A percentile compares a stretch with the other conserved stretches of the same genome.
Evolutionary conservation across 371 early-diverging fungal species (phyloP).

Genomic region (Nosema bombycis): DNA sequence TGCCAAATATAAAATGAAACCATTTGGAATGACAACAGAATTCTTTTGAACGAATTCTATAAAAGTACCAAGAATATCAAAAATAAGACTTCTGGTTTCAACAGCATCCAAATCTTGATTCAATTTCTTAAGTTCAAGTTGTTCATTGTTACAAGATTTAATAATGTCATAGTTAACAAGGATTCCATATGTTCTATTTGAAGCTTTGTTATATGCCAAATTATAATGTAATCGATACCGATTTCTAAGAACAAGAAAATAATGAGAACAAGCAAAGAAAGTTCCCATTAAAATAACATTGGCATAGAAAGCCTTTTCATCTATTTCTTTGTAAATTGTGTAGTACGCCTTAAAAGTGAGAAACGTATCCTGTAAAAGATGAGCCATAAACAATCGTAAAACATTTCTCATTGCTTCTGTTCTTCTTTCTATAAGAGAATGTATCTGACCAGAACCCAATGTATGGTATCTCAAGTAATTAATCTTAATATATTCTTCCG

Average conservation of each 20-base stretch:
- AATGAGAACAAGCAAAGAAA: background rate
- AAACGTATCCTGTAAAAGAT: slow-evolving; percentile 9
- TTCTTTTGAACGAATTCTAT: slow-evolving; percentile 35
- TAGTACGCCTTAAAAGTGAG: slow-evolving; percentile 5
- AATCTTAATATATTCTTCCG: slow-evolving; percentile 18
- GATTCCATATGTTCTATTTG: slow-evolving; percentile 28
- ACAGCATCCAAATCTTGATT: slow-evolving; percentile 1
- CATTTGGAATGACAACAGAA: slow-evolving; percentile 28
- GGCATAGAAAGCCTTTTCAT: slow-evolving; percentile 3
- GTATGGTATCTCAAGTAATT: slow-evolving; percentile 24
- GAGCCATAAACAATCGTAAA: slow-evolving; percentile 6
- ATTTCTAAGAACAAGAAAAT: slow-evolving; percentile 17
- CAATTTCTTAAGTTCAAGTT: slow-evolving; percentile 19
- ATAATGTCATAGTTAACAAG: slow-evolving; percentile 34
- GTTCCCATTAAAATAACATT: slow-evolving; percentile 6
- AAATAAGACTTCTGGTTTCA: slow-evolving; percentile 3
- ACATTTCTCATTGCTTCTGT: slow-evolving; percentile 7
- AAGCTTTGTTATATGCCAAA: slow-evolving; percentile 23
- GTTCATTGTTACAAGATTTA: slow-evolving; percentile 33
- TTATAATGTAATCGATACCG: slow-evolving; percentile 33
- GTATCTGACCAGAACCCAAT: slow-evolving; percentile 39
- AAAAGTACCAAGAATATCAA: slow-evolving; percentile 4
- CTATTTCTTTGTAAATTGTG: slow-evolving; percentile 2
- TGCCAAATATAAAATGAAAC: slow-evolving; percentile 19
- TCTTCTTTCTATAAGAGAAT: slow-evolving; percentile 39